phyloP scores from a whole-genome alignment of 768 basidiomycete genomes.

The Basidioascus undulatus region DNA sequence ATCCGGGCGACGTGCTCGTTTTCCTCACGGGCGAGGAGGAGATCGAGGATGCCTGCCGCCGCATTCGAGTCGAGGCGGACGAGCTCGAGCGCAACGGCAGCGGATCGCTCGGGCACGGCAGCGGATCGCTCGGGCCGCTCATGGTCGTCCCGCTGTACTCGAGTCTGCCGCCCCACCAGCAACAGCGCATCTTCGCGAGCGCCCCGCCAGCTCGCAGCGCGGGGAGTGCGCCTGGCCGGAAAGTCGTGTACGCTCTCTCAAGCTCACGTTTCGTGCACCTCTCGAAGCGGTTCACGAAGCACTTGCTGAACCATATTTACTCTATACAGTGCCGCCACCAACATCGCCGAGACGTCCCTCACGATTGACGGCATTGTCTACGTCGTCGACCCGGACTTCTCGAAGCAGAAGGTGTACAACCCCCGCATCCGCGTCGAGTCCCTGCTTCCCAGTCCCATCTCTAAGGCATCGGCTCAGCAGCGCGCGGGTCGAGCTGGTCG shows the following conservation, averaged over 20 bases:
- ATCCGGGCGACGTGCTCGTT: conserved; percentile 70
- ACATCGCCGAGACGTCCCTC: conserved; percentile 89
- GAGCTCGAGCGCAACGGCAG: too few relatives aligned
- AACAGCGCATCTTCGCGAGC: conserved; percentile 88
- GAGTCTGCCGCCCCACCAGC: conserved; percentile 74
- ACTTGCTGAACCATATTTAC: too few relatives aligned
- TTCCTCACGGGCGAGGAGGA: conserved; percentile 98
- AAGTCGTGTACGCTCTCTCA: conserved; percentile 83
- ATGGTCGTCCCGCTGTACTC: conserved; percentile 86
- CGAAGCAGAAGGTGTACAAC: conserved; percentile 96
- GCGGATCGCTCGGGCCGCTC: conserved; percentile 60
- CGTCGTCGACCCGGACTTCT: conserved; percentile 91
- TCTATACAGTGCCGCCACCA: conserved; percentile 88
- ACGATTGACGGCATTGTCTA: conserved; percentile 99
- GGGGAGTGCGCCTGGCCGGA: conserved; percentile 63
- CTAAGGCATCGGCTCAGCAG: conserved; percentile 89
- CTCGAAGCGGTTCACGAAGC: too few relatives aligned
- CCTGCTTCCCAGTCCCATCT: conserved; percentile 77
- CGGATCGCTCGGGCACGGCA: too few relatives aligned
- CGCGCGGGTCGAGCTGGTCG: conserved; percentile 88
- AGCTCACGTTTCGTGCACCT: too few relatives aligned
- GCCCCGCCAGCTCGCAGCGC: conserved; percentile 37
- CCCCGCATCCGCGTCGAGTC: conserved; percentile 90
- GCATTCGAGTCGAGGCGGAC: conserved; percentile 76
- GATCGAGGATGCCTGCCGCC: conserved; percentile 85